Evolutionary conservation across 441 rosid genomes (phyloP).

Genomic region (Syzygium malaccense): DNA sequence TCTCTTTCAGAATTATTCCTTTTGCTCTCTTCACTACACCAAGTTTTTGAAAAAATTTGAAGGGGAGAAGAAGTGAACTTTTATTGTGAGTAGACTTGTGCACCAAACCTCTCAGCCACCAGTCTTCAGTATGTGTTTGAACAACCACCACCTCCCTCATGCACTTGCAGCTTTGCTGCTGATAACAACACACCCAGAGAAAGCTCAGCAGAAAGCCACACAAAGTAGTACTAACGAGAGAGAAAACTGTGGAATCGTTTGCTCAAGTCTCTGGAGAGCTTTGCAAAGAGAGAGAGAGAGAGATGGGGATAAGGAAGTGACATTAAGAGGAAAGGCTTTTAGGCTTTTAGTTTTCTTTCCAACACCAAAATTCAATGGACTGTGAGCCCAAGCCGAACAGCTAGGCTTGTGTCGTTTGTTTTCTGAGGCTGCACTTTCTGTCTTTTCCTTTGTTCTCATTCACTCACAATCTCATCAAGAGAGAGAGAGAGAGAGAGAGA

Average conservation of each 20-base stretch:
- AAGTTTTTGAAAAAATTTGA: background rate
- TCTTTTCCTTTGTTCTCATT: conserved; percentile 3
- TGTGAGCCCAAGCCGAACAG: background rate
- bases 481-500: background rate
- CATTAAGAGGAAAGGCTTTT: background rate
- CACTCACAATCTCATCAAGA: background rate
- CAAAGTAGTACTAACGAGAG: background rate
- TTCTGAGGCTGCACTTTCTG: conserved; percentile 5
- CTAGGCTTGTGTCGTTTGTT: background rate
- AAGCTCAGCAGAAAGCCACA: background rate
- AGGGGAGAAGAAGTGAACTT: background rate
- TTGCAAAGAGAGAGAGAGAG: background rate
- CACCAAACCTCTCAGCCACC: conserved; percentile 8
- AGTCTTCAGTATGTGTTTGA: background rate
- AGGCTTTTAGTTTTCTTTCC: background rate
- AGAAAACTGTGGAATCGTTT: background rate
- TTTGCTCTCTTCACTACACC: background rate
- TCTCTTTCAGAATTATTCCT: background rate
- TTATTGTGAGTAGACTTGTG: background rate
- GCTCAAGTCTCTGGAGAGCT: background rate
- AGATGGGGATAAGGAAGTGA: background rate
- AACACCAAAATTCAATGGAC: background rate
- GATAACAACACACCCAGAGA: background rate
- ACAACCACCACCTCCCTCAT: background rate
- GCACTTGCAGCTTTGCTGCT: background rate